These are phyloP conservation scores for Fusarium multiceps DNA, from an alignment of 2,329 filamentous ascomycete genomes.

Conservation along the genomic window DNA sequence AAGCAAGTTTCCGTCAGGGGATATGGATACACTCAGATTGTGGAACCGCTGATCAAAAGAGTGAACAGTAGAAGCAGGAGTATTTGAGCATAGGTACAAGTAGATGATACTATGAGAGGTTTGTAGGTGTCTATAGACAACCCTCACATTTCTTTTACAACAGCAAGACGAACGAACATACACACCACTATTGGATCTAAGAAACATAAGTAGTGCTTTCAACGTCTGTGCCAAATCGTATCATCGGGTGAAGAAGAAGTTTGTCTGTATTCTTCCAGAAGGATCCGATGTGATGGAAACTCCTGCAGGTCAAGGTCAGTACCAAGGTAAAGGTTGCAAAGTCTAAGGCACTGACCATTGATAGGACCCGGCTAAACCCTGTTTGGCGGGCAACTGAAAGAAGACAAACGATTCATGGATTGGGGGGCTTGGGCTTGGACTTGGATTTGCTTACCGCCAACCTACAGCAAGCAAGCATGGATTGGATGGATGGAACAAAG, in stretches of 20 bases:
- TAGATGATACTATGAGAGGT: neutral
- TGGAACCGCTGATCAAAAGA: slow-evolving; percentile 5
- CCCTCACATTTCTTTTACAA: neutral
- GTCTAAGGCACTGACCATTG: neutral
- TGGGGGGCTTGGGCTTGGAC: neutral
- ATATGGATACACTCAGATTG: slow-evolving; percentile 14
- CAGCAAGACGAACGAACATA: neutral
- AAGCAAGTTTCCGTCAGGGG: slow-evolving; percentile 8
- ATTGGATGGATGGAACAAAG: neutral
- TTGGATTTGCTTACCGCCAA: slow-evolving; percentile 11
- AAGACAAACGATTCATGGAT: neutral
- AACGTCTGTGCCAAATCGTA: neutral
- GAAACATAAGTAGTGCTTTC: neutral
- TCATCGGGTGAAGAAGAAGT: neutral
- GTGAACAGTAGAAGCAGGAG: neutral
- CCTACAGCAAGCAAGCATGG: neutral
- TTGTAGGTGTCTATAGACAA: neutral
- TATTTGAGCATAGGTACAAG: neutral
- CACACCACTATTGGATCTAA: neutral
- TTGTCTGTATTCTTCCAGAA: neutral
- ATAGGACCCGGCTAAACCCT: neutral
- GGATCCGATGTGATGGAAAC: neutral
- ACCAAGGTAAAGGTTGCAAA: neutral
- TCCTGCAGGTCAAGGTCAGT: neutral
- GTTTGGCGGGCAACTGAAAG: neutral